Evolutionary conservation across 2,329 filamentous ascomycete genomes (phyloP).

Genomic region (Aspergillus pseudoterreus): DNA sequence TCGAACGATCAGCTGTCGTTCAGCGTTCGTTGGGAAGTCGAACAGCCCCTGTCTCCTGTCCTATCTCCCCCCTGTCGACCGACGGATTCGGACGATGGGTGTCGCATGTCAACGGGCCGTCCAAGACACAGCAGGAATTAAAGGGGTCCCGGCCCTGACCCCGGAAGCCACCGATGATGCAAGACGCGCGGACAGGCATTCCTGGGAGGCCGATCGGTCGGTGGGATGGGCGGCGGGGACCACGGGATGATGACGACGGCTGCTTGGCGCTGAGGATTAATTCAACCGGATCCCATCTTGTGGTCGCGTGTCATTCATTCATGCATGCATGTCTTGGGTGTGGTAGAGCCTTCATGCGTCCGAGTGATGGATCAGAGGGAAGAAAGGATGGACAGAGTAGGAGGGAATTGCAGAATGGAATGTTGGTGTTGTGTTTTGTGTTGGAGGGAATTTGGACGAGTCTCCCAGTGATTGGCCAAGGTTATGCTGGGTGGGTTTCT

Average conservation of each 20-base stretch:
- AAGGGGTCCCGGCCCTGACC: neutral
- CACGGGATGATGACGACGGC: slow-evolving; percentile 11
- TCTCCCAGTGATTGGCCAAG: too few relatives aligned
- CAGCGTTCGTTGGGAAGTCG: too few relatives aligned
- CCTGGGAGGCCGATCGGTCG: slow-evolving; percentile 1
- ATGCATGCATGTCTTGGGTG: too few relatives aligned
- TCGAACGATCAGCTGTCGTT: too few relatives aligned
- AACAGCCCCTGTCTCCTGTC: neutral
- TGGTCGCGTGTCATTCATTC: neutral
- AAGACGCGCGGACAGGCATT: slow-evolving; percentile 7
- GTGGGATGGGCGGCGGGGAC: slow-evolving; percentile 3
- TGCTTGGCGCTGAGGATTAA: neutral
- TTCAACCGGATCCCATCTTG: neutral
- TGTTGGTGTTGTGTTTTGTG: too few relatives aligned
- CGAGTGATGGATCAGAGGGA: too few relatives aligned
- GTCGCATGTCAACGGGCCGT: neutral
- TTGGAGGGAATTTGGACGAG: too few relatives aligned
- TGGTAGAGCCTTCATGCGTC: too few relatives aligned
- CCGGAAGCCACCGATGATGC: neutral
- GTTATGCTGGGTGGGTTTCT: too few relatives aligned
- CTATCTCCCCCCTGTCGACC: neutral
- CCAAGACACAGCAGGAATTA: neutral
- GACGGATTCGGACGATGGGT: neutral
- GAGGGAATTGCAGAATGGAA: too few relatives aligned
- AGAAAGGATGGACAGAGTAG: too few relatives aligned